Percentiles rank a stretch among this genome's conserved stretches.
phyloP scores from a whole-genome alignment of 1,284 basidiomycete genomes.

The Ganoderma multipileum region DNA sequence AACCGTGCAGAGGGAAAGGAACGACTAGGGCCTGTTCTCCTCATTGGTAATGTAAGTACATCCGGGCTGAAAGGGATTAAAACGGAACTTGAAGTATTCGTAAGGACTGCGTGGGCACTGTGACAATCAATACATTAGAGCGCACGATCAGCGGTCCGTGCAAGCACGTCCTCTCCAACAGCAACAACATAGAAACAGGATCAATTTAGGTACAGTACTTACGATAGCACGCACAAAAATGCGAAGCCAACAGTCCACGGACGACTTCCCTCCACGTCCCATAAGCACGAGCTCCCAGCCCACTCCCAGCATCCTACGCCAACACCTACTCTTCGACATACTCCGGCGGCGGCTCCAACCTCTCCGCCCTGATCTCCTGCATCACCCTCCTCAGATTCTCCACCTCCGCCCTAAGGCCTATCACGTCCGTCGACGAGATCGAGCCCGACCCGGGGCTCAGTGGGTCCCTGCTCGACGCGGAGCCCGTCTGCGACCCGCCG shows the following conservation, averaged over 20 bases:
- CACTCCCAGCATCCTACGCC: not conserved
- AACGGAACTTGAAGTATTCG: too few relatives aligned
- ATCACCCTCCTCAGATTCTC: constrained; percentile 37
- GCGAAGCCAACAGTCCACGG: not conserved
- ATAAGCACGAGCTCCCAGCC: not conserved
- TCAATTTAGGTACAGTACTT: constrained; percentile 1
- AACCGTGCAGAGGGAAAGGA: too few relatives aligned
- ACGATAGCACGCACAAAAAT: not conserved
- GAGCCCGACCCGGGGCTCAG: constrained; percentile 16
- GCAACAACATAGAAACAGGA: not conserved
- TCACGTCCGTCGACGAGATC: constrained; percentile 34
- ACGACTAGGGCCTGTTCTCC: too few relatives aligned
- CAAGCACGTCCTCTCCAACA: not conserved
- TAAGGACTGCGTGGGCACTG: not conserved
- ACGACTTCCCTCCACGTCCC: not conserved
- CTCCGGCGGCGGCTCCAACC: constrained; percentile 34
- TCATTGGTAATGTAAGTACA: too few relatives aligned
- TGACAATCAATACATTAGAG: not conserved
- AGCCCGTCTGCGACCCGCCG: constrained; percentile 8
- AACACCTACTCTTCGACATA: constrained; percentile 17
- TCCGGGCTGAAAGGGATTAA: too few relatives aligned
- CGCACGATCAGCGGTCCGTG: not conserved
- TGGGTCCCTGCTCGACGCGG: constrained; percentile 32
- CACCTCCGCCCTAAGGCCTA: constrained; percentile 35
- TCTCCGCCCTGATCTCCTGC: constrained; percentile 34